Evolutionary conservation across 176 grass and related monocot genomes (phyloP), one percentile per base, ranked within the genome.

Genomic region (Thalia dealbata): DNA sequence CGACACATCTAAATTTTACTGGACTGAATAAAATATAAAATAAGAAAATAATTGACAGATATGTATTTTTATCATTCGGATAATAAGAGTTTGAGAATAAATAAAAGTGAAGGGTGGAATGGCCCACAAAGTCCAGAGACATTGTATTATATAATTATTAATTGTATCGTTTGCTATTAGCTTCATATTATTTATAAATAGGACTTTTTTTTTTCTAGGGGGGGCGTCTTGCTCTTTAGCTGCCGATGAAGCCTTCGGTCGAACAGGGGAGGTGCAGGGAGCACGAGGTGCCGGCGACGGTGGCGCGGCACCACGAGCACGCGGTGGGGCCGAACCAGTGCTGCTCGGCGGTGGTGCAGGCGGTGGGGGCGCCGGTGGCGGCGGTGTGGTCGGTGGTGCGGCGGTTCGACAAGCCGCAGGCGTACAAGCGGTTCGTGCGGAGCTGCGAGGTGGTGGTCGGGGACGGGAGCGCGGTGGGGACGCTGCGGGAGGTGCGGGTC

Each of bases 301-400:
- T 84, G 52, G 86, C 84, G 32, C 80, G 75, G n/a, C 84, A 92
- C 86, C 89, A 96, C 69, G 86, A 92, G 26, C 92, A 92, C 86
- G 44, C 51, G 48, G 82, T 69, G 64, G 80, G 72, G 7, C 3
- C 86, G 8, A 79, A 64, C 0, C 82, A 86, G 89, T 92, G 92
- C 84, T 96, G 92, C 82, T 96, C 92, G 7, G 92, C 82, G 26
- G 82, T 91, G 82, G 89, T 92, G 19, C 84, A 96, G 78, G 72
- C 80, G 64, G 86, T 96, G n/a, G 76, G 84, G n/a, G 92, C 89
- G 6, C 92, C 92, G 7, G 83, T 84, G 27, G 52, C 79, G 15
- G 75, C 80, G 21, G 92, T 96, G 63, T 96, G 92, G 92, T 89
- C 92, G 11, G 89, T 96, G 65, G 84, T 96, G 59, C 89, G 92